Evolutionary conservation across 176 grass and related monocot species (phyloP).

Genomic region (Elymus sibiricus): DNA sequence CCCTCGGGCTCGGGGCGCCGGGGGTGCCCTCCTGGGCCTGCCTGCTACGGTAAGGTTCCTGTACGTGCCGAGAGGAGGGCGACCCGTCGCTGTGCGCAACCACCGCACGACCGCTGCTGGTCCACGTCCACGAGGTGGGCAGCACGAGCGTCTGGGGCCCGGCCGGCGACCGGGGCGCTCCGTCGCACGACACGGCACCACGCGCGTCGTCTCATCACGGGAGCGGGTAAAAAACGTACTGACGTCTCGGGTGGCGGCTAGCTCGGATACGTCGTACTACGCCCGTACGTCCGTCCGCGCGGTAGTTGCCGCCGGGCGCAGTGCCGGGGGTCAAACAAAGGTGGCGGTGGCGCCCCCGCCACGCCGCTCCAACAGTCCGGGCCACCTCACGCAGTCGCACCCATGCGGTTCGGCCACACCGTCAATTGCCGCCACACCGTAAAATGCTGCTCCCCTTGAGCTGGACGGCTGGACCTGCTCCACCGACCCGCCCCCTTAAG

Average conservation of each 20-base stretch:
- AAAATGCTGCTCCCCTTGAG: not conserved
- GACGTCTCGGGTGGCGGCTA: not conserved
- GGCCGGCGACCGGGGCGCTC: not conserved
- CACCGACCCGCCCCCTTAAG: not conserved
- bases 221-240: not conserved
- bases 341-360: slow-evolving; percentile 27
- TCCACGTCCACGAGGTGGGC: not conserved
- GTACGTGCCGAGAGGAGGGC: not conserved
- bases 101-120: not conserved
- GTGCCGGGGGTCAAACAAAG: slow-evolving; percentile 16
- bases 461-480: slow-evolving; percentile 7
- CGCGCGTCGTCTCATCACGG: not conserved
- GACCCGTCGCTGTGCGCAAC: not conserved
- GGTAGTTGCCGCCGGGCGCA: not conserved
- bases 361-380: not conserved
- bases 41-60: not conserved
- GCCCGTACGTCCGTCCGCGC: not conserved
- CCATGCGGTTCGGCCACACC: no score
- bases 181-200: not conserved
- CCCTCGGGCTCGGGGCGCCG: no score
- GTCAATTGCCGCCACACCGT: not conserved
- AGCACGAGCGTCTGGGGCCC: not conserved
- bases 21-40: not conserved
- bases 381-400: not conserved
- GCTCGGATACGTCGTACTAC: not conserved